phyloP scores from a whole-genome alignment of 1,284 basidiomycete genomes.

The Bjerkandera adusta region DNA sequence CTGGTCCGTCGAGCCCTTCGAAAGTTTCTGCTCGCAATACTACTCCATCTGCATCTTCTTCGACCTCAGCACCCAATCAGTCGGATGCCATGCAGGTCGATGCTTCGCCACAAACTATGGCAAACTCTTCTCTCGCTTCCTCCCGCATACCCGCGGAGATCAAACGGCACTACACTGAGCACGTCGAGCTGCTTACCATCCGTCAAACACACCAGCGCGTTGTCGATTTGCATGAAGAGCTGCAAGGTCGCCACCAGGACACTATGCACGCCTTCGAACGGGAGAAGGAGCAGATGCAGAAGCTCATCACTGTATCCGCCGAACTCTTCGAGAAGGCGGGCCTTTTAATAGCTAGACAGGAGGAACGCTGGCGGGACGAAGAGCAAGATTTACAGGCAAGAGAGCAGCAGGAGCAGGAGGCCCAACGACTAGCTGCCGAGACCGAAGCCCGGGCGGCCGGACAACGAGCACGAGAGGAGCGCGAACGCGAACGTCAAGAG shows the following conservation, averaged over 20 bases:
- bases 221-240: slow-evolving; percentile 19
- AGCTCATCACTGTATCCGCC: slow-evolving; percentile 13
- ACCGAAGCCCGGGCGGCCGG: too few species aligned
- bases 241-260: slow-evolving; percentile 20
- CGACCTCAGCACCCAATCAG: neutral
- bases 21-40: neutral
- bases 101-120: neutral
- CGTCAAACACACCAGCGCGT: slow-evolving; percentile 14
- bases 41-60: neutral
- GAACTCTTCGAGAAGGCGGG: slow-evolving; percentile 17
- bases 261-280: slow-evolving; percentile 18
- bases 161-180: slow-evolving; percentile 10
- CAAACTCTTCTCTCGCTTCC: neutral
- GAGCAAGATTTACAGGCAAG: too few species aligned
- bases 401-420: too few species aligned
- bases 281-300: slow-evolving; percentile 20
- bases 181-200: slow-evolving; percentile 14
- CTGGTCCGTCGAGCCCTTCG: too few species aligned
- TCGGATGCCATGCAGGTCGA: neutral
- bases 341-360: slow-evolving; percentile 13
- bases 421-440: slow-evolving; percentile 1
- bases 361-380: slow-evolving; percentile 17
- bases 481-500: slow-evolving; percentile 1
- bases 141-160: too few species aligned
- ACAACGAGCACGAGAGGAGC: too few species aligned